These are phyloP conservation scores for Inosperma sp. DNA, from an alignment of 768 basidiomycete species.

Conservation along the genomic window DNA sequence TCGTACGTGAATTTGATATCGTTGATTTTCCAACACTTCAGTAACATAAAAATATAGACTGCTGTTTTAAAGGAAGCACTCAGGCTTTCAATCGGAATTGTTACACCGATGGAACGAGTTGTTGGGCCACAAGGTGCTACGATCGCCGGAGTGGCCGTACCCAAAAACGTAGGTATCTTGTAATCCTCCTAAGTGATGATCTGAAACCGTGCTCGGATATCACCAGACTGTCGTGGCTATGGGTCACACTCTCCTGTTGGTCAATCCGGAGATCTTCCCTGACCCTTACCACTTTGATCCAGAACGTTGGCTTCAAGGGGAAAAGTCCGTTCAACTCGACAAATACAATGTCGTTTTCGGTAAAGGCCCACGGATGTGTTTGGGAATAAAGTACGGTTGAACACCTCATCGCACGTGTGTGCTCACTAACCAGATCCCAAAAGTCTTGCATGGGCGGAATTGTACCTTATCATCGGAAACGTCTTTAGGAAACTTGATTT, in stretches of 20 bases:
- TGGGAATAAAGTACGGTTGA: slow-evolving; percentile 39
- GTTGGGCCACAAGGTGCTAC: slow-evolving; percentile 30
- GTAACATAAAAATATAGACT: slow-evolving; percentile 27
- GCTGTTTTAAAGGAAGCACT: slow-evolving; percentile 46
- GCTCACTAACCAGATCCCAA: neutral
- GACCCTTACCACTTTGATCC: slow-evolving; percentile 37
- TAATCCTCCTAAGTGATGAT: neutral
- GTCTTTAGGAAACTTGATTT: slow-evolving; percentile 38
- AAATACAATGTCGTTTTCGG: slow-evolving; percentile 40
- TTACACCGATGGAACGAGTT: slow-evolving; percentile 37
- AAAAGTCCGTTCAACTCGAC: slow-evolving; percentile 34
- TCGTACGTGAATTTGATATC: slow-evolving; percentile 29
- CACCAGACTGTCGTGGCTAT: slow-evolving; percentile 39
- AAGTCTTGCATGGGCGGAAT: slow-evolving; percentile 43
- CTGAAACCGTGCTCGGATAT: neutral
- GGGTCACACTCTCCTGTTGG: slow-evolving; percentile 37
- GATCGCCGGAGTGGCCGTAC: slow-evolving; percentile 34
- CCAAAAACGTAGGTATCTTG: slow-evolving; percentile 33
- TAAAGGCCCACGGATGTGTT: slow-evolving; percentile 42
- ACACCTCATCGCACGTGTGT: neutral
- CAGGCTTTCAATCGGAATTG: slow-evolving; percentile 37
- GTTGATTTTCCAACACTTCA: neutral
- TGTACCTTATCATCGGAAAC: slow-evolving; percentile 39
- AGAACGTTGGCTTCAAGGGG: slow-evolving; percentile 40
- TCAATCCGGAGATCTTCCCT: slow-evolving; percentile 37